These are phyloP conservation scores for Fusarium duplospermum DNA, from an alignment of 2,329 filamentous ascomycete genomes.

Conservation along the genomic window DNA sequence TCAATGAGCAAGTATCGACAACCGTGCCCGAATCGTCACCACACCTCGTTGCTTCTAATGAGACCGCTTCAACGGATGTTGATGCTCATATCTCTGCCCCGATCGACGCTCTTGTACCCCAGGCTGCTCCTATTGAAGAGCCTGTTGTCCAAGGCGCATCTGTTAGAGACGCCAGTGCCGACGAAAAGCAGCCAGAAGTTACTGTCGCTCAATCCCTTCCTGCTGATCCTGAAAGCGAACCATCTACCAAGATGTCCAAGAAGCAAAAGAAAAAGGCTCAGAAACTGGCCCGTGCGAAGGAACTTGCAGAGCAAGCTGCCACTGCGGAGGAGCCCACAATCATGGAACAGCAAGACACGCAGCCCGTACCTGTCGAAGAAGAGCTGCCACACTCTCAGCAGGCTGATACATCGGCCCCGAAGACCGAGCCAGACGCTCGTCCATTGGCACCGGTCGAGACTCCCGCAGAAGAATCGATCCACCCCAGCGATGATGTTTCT, in stretches of 20 bases:
- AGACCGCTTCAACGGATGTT: neutral
- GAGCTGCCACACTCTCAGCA: slow-evolving; percentile 1
- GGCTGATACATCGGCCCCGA: neutral
- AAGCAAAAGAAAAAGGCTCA: slow-evolving; percentile 53
- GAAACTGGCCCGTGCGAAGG: slow-evolving; percentile 43
- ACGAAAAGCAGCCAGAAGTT: neutral
- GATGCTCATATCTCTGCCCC: neutral
- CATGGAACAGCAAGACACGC: neutral
- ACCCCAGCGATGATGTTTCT: slow-evolving; percentile 26
- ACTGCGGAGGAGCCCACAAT: neutral
- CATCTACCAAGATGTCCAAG: slow-evolving; percentile 43
- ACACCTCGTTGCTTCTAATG: neutral
- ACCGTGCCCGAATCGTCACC: neutral
- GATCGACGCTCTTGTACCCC: neutral
- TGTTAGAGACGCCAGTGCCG: neutral
- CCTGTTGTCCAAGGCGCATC: neutral
- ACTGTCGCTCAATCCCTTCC: neutral
- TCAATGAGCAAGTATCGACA: neutral
- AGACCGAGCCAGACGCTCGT: neutral
- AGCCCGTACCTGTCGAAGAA: slow-evolving; percentile 2
- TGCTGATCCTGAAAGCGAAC: neutral
- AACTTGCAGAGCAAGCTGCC: slow-evolving; percentile 6
- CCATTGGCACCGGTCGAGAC: neutral
- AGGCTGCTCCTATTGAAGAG: neutral
- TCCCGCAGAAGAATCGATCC: slow-evolving; percentile 11